Conservation (phyloP, 1,139 yeast genomes). For the Taphrina pruni region DNA sequence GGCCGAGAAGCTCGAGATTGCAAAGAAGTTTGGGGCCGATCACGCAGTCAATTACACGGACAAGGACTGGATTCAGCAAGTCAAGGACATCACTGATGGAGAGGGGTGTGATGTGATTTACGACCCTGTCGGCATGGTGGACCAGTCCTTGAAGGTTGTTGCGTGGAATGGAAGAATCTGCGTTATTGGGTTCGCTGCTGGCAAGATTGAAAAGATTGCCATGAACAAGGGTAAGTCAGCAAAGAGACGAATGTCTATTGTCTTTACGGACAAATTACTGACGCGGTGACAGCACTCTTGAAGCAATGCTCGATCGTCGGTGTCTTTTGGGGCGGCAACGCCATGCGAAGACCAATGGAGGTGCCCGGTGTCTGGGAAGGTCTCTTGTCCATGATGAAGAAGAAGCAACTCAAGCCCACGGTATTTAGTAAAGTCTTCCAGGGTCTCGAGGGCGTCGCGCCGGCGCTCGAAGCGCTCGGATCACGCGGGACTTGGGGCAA, state of each 20-base stretch:
- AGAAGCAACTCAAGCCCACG: slow-evolving; percentile 38
- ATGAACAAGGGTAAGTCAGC: slow-evolving; percentile 32
- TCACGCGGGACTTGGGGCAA: slow-evolving; percentile 44
- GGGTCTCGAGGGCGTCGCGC: slow-evolving; percentile 43
- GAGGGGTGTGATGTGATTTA: slow-evolving; percentile 43
- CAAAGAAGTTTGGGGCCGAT: slow-evolving; percentile 43
- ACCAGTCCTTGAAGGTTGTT: slow-evolving; percentile 43
- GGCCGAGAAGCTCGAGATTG: slow-evolving; percentile 46
- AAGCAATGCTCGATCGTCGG: slow-evolving; percentile 44
- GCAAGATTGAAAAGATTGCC: slow-evolving; percentile 43
- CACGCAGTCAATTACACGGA: slow-evolving; percentile 42
- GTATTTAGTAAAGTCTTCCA: slow-evolving; percentile 41
- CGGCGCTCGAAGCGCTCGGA: slow-evolving; percentile 42
- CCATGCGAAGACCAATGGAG: slow-evolving; percentile 39
- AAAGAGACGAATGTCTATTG: no score
- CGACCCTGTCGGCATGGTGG: slow-evolving; percentile 44
- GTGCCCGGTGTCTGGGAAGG: slow-evolving; percentile 43
- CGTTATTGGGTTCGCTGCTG: slow-evolving; percentile 44
- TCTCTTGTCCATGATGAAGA: slow-evolving; percentile 38
- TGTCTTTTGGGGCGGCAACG: slow-evolving; percentile 44
- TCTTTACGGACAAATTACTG: background rate
- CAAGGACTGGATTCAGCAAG: slow-evolving; percentile 43
- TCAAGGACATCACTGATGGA: slow-evolving; percentile 39
- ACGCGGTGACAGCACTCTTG: slow-evolving; percentile 27
- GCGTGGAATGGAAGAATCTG: slow-evolving; percentile 44